phyloP scores from a whole-genome alignment of 768 basidiomycete genomes.

The Multifurca ochricompacta region DNA sequence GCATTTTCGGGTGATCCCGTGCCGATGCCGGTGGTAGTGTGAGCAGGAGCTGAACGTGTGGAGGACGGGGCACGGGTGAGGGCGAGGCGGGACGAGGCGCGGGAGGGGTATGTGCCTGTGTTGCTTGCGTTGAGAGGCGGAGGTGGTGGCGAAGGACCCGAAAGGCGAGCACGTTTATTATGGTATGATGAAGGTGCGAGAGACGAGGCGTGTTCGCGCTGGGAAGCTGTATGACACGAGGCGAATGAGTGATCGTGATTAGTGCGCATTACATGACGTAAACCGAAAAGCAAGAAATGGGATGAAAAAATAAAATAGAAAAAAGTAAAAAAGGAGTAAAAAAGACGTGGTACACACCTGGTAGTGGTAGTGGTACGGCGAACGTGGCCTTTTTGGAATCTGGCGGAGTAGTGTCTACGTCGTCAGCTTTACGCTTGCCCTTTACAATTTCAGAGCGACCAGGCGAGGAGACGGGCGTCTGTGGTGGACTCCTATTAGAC shows the following conservation, averaged over 20 bases:
- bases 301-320: no score
- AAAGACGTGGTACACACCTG: conserved; percentile 35
- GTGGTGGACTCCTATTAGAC: conserved; percentile 23
- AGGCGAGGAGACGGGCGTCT: conserved; percentile 15
- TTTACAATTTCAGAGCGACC: conserved; percentile 32
- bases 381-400: conserved; percentile 59
- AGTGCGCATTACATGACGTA: conserved; percentile 13
- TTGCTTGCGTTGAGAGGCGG: conserved; percentile 35
- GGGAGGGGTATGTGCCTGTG: conserved; percentile 39
- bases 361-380: no score
- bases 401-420: conserved; percentile 61
- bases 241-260: conserved; percentile 6
- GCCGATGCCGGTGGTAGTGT: neutral
- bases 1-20: neutral
- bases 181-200: conserved; percentile 67
- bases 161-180: conserved; percentile 61
- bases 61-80: conserved; percentile 20
- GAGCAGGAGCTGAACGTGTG: conserved; percentile 27
- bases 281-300: neutral
- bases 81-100: conserved; percentile 26
- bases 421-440: conserved; percentile 70
- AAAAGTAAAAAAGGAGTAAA: no score
- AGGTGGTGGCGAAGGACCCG: conserved; percentile 32
- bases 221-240: conserved; percentile 22
- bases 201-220: conserved; percentile 32